Evolutionary conservation across 176 grass and related monocot genomes (phyloP), one percentile per base, ranked within the genome.

Genomic region (Hsuehochloa calcarea): DNA sequence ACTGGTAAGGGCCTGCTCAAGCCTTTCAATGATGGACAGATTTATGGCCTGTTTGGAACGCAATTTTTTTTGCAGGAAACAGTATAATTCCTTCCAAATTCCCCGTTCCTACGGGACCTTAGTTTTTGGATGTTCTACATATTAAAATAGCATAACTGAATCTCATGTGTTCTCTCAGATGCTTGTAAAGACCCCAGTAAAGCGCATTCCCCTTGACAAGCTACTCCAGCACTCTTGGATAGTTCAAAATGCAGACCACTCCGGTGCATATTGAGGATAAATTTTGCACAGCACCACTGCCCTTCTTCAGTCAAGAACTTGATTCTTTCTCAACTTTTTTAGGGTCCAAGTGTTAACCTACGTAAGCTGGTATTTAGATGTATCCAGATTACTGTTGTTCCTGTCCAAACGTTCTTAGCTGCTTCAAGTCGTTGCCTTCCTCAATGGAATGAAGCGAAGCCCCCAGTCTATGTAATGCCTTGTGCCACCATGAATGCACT

Each of bases 191-290:
- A 90, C 89, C 46, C 89, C 89, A 0, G 47, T 76, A 0, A 87
- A 87, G 2, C 85, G 91, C 20, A 79, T 97, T 12, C 80, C 89
- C 2, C 93, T 95, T n/a, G 67, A 94, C 63, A 95, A 95, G 76
- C 79, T 97, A 15, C 92, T 97, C 3, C 85, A 97, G 81, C 92
- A 95, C 85, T 87, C 90, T 5, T 97, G 95, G 95, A 91, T 97
- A 25, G 67, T 95, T 60, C 92, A 97, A 80, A 97, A 97, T 41
- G 93, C 95, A 0, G 93, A 97, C 68, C 92, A 92, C 37, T 90
- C 95, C 1, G 89, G 92, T 2, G 78, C 90, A 40, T 93, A 91
- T 67, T 86, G 90, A 83, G 89, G 80, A 22, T 90, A 87, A 74
- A 83, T 15, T 14, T 45, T 54, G 51, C 17, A 54, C 51, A 54